These are phyloP conservation scores for sorghum (Sorghum bicolor) DNA, from an alignment of 176 grass and related monocot genomes.

Conservation along the genomic window DNA sequence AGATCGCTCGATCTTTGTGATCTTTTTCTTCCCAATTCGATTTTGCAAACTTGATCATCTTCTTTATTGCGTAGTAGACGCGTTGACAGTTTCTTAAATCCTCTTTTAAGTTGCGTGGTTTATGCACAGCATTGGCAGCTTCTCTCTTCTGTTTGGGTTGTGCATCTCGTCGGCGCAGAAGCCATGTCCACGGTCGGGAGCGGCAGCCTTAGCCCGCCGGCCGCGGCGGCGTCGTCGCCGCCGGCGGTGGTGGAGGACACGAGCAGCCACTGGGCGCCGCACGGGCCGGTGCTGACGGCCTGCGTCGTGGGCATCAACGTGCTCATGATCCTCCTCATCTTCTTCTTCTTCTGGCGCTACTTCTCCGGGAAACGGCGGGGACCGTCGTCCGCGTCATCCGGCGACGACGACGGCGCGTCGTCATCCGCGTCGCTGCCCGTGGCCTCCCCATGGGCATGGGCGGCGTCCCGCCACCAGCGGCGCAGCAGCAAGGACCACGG, in stretches of 20 bases:
- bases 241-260: neutral
- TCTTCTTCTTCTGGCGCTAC: slow-evolving; percentile 62
- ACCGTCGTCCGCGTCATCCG: neutral
- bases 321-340: slow-evolving; percentile 48
- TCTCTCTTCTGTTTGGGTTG: neutral
- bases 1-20: neutral
- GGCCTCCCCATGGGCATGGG: slow-evolving; percentile 8
- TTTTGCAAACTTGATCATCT: neutral
- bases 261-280: slow-evolving; percentile 28
- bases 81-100: neutral
- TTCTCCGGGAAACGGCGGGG: slow-evolving; percentile 37
- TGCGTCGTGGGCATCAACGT: slow-evolving; percentile 50
- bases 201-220: neutral
- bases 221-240: slow-evolving; percentile 27
- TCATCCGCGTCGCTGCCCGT: slow-evolving; percentile 14
- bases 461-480: neutral
- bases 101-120: neutral
- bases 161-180: neutral
- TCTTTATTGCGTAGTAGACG: neutral
- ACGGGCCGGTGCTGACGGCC: slow-evolving; percentile 25
- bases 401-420: neutral
- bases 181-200: slow-evolving; percentile 29
- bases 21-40: neutral
- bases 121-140: slow-evolving; percentile 24
- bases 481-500: neutral